These are phyloP conservation scores for Keithomyces neogunnii DNA, from an alignment of 2,329 filamentous ascomycete species.

Conservation along the genomic window DNA sequence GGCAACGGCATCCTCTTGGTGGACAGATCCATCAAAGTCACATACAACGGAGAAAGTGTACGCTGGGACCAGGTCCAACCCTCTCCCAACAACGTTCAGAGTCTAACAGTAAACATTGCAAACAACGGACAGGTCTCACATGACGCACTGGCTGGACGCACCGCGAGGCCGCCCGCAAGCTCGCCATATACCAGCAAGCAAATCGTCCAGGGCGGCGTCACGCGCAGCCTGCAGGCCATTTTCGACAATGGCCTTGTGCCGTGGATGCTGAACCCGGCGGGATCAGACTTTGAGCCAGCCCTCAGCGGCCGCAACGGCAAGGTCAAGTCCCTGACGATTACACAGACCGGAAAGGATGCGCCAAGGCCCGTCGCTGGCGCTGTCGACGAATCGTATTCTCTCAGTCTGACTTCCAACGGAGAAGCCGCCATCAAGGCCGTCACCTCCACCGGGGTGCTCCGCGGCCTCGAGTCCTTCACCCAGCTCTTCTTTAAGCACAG, in stretches of 20 bases:
- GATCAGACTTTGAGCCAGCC: slow-evolving; percentile 56
- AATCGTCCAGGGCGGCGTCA: slow-evolving; percentile 47
- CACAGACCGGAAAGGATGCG: slow-evolving; percentile 44
- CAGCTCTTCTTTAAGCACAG: slow-evolving; percentile 75
- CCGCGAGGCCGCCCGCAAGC: slow-evolving; percentile 37
- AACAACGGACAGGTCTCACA: background rate
- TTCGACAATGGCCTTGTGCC: slow-evolving; percentile 64
- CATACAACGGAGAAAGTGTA: slow-evolving; percentile 43
- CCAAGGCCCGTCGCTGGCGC: slow-evolving; percentile 54
- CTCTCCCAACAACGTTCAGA: slow-evolving; percentile 9
- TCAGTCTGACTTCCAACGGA: slow-evolving; percentile 51
- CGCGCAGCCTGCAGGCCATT: slow-evolving; percentile 54
- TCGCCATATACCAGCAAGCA: slow-evolving; percentile 38
- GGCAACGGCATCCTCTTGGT: slow-evolving; percentile 48
- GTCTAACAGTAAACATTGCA: slow-evolving; percentile 1
- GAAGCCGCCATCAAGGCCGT: slow-evolving; percentile 54
- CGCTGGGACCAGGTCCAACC: slow-evolving; percentile 13
- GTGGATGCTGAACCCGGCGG: slow-evolving; percentile 65
- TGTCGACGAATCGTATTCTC: slow-evolving; percentile 68
- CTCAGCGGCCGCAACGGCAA: slow-evolving; percentile 30
- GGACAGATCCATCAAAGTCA: slow-evolving; percentile 40
- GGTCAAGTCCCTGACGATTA: slow-evolving; percentile 53
- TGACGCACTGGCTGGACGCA: slow-evolving; percentile 2
- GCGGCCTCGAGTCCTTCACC: slow-evolving; percentile 66
- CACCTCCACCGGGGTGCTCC: slow-evolving; percentile 60